These are phyloP conservation scores for Fusarium sambucinum DNA, from an alignment of 2,329 filamentous ascomycete genomes.

Conservation along the genomic window DNA sequence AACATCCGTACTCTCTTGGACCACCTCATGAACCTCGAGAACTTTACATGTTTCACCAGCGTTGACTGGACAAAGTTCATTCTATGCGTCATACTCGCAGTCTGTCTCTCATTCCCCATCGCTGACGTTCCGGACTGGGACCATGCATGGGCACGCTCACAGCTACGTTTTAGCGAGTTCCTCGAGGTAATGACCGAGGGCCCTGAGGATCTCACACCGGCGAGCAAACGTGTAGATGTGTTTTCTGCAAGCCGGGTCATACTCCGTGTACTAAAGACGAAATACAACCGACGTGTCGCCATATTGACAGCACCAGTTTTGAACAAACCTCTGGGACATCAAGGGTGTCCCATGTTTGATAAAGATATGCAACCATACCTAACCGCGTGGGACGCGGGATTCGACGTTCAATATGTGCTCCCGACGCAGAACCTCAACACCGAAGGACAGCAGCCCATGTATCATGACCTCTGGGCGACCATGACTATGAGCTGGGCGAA, in stretches of 20 bases:
- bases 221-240: conserved; percentile 55
- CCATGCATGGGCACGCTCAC: conserved; percentile 54
- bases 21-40: conserved; percentile 48
- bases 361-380: conserved; percentile 62
- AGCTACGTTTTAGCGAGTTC: conserved; percentile 57
- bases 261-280: conserved; percentile 59
- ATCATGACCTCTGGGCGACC: conserved; percentile 62
- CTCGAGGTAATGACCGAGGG: conserved; percentile 53
- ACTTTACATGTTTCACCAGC: conserved; percentile 55
- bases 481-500: conserved; percentile 62
- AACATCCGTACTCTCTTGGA: conserved; percentile 52
- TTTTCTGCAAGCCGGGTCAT: conserved; percentile 61
- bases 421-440: neutral
- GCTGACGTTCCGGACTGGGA: conserved; percentile 53
- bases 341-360: conserved; percentile 65
- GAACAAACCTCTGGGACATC: conserved; percentile 6
- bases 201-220: conserved; percentile 38
- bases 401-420: conserved; percentile 39
- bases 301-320: conserved; percentile 39
- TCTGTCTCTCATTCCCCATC: conserved; percentile 62
- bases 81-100: conserved; percentile 55
- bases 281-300: conserved; percentile 59
- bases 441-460: conserved; percentile 46
- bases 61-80: conserved; percentile 61
- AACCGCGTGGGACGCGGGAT: conserved; percentile 58